Evolutionary conservation across 257 asterid species (phyloP).

Genomic region (Perilla frutescens): DNA sequence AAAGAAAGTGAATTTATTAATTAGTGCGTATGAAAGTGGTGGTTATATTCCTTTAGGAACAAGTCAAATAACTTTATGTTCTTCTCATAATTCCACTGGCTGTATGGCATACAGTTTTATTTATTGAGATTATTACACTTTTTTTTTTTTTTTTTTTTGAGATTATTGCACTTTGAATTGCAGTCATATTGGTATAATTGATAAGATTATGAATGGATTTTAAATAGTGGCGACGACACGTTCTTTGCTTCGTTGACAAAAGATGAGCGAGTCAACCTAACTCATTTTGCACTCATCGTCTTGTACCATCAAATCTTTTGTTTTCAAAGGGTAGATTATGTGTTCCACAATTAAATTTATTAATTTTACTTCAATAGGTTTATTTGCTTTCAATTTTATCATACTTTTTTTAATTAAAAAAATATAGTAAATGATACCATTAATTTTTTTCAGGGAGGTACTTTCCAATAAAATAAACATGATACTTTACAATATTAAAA

Average conservation of each 20-base stretch:
- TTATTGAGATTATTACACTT: conserved; percentile 12
- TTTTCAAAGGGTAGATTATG: too few relatives aligned
- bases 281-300: conserved; percentile 2
- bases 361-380: too few relatives aligned
- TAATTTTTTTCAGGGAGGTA: too few relatives aligned
- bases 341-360: too few relatives aligned
- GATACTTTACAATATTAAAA: too few relatives aligned
- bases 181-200: conserved; percentile 14
- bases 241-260: conserved; percentile 1
- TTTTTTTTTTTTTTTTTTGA: too few relatives aligned
- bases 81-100: not conserved
- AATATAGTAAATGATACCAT: too few relatives aligned
- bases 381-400: too few relatives aligned
- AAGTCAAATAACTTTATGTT: conserved; percentile 3
- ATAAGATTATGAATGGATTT: not conserved
- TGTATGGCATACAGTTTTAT: not conserved
- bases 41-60: not conserved
- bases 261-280: conserved; percentile 19
- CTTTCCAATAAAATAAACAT: too few relatives aligned
- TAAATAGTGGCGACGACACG: not conserved
- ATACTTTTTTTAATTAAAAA: too few relatives aligned
- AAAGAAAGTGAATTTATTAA: conserved; percentile 1
- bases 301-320: too few relatives aligned
- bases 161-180: conserved; percentile 17
- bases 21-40: not conserved